Evolutionary conservation across 805 yeast species (phyloP).

Genomic region (Myxozyma kluyveri): DNA sequence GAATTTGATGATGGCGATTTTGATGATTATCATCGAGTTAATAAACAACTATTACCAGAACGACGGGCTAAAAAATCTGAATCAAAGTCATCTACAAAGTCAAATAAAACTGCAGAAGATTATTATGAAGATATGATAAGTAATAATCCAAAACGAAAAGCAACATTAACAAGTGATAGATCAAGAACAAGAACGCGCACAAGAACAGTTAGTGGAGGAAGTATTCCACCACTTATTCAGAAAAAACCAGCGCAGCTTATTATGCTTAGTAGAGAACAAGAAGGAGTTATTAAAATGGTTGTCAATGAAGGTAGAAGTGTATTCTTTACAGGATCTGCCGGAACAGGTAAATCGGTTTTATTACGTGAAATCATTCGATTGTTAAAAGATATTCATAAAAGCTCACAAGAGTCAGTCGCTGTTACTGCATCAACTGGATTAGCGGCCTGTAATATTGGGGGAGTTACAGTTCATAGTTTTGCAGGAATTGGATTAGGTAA

Average conservation of each 20-base stretch:
- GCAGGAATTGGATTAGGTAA: constrained; percentile 82
- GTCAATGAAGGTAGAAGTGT: constrained; percentile 57
- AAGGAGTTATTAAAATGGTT: constrained; percentile 59
- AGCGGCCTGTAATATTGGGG: constrained; percentile 93
- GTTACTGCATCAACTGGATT: constrained; percentile 95
- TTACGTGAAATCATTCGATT: constrained; percentile 60
- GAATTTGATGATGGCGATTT: too few species aligned
- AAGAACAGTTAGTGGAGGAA: constrained; percentile 4
- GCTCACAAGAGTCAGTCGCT: constrained; percentile 56
- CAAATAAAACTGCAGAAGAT: too few species aligned
- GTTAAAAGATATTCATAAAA: constrained; percentile 43
- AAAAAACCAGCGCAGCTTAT: constrained; percentile 26
- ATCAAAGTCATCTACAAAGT: too few species aligned
- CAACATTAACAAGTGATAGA: constrained; percentile 1
- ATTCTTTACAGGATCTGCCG: constrained; percentile 97
- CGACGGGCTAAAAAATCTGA: too few species aligned
- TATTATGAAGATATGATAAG: constrained; percentile 8
- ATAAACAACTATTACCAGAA: too few species aligned
- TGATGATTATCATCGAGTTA: too few species aligned
- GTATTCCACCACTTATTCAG: constrained; percentile 4
- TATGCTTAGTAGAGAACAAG: constrained; percentile 49
- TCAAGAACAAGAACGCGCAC: background rate
- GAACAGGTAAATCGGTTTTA: constrained; percentile 91
- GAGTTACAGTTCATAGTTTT: constrained; percentile 80
- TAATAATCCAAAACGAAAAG: constrained; percentile 8